Evolutionary conservation across 2,329 filamentous ascomycete genomes (phyloP).

Genomic region (Magnaporthiopsis incrustans): DNA sequence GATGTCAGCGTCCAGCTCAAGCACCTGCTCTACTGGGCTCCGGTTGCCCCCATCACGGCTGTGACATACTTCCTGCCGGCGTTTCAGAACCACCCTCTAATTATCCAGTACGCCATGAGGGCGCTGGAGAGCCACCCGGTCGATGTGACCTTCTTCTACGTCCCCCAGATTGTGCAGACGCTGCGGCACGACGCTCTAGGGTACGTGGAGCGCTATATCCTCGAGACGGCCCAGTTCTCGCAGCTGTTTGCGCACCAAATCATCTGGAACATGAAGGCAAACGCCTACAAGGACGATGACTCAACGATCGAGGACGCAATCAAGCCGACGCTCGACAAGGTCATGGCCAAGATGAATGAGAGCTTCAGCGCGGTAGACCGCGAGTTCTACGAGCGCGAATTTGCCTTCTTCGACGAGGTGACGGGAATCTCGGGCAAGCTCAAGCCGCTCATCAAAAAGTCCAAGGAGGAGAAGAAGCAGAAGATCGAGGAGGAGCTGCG

Average conservation of each 20-base stretch:
- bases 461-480: conserved; percentile 95
- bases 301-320: conserved; percentile 81
- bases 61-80: conserved; percentile 88
- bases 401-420: conserved; percentile 96
- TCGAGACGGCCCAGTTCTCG: conserved; percentile 96
- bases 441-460: conserved; percentile 82
- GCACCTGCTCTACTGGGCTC: conserved; percentile 88
- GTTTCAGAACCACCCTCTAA: conserved; percentile 84
- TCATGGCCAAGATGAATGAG: conserved; percentile 74
- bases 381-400: conserved; percentile 88
- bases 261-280: conserved; percentile 99
- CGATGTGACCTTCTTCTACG: conserved; percentile 98
- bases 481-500: conserved; percentile 98
- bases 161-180: conserved; percentile 94
- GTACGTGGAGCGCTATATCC: conserved; percentile 92
- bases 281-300: conserved; percentile 95
- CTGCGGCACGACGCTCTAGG: conserved; percentile 87
- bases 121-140: conserved; percentile 88
- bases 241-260: conserved; percentile 98
- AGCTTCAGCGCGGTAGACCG: conserved; percentile 75
- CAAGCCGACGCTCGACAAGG: conserved; percentile 87
- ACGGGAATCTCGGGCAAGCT: conserved; percentile 93
- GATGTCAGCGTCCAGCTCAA: conserved; percentile 83
- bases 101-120: conserved; percentile 95
- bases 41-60: conserved; percentile 87